Conservation (phyloP, 2,329 filamentous ascomycete species). For the Chrysosporium keratinophilum region DNA sequence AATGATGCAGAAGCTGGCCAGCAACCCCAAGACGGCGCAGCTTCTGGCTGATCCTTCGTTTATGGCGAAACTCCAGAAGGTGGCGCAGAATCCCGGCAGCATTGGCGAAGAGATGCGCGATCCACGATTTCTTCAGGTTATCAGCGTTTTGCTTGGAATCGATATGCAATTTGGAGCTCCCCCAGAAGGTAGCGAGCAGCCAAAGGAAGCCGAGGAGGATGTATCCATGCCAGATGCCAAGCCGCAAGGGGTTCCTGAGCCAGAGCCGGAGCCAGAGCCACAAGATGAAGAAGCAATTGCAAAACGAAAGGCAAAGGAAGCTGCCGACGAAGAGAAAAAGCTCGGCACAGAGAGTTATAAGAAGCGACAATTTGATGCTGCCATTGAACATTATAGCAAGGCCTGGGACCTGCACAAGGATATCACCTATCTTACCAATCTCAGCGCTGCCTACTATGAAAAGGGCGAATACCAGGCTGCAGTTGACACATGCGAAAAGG, state of each 20-base stretch:
- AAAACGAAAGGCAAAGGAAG: constrained; percentile 83
- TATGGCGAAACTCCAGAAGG: constrained; percentile 75
- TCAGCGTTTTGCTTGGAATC: constrained; percentile 86
- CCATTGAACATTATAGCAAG: constrained; percentile 87
- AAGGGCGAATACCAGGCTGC: constrained; percentile 87
- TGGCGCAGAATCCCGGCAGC: constrained; percentile 70
- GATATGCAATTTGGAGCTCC: constrained; percentile 67
- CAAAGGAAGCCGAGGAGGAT: constrained; percentile 55
- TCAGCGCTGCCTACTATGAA: constrained; percentile 87
- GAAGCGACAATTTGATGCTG: constrained; percentile 92
- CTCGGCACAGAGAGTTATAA: constrained; percentile 94
- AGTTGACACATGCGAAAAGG: constrained; percentile 77
- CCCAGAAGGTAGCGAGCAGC: constrained; percentile 36
- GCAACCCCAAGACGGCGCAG: constrained; percentile 82
- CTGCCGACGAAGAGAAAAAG: constrained; percentile 88
- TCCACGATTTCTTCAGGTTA: constrained; percentile 83
- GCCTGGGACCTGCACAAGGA: constrained; percentile 94
- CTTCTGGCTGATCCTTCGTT: constrained; percentile 75
- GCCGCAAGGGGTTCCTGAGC: constrained; percentile 34
- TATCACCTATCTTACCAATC: constrained; percentile 94
- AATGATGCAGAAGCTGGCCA: constrained; percentile 78
- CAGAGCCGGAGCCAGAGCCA: constrained; percentile 45
- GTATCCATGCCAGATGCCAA: constrained; percentile 66
- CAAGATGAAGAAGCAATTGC: constrained; percentile 75
- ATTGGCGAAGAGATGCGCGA: constrained; percentile 75